A percentile compares a stretch with the other conserved stretches of the same genome.
These are phyloP conservation scores for Fusarium sp. DNA, from an alignment of 2,329 filamentous ascomycete genomes.

Conservation along the genomic window DNA sequence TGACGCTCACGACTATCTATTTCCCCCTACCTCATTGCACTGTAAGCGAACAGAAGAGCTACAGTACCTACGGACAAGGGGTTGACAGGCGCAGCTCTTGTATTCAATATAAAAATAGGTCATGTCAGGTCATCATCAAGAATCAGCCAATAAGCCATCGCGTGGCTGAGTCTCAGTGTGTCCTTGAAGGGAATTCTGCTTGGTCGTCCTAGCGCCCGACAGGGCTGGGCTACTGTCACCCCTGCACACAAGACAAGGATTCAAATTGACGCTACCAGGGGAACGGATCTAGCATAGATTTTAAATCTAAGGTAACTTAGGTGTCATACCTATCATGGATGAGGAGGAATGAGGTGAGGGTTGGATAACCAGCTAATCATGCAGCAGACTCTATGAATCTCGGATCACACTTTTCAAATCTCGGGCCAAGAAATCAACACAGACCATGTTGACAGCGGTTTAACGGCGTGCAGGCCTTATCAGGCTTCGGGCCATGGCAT, in stretches of 20 bases:
- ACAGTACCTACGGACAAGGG: background rate
- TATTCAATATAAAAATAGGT: slow-evolving; percentile 37
- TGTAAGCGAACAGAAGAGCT: slow-evolving; percentile 5
- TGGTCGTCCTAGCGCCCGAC: slow-evolving; percentile 32
- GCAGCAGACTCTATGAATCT: background rate
- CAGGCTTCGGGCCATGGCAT: slow-evolving; percentile 12
- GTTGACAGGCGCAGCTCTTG: slow-evolving; percentile 26
- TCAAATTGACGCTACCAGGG: slow-evolving; percentile 31
- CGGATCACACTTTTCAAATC: background rate
- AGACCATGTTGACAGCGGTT: background rate
- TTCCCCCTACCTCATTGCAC: background rate
- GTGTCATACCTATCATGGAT: slow-evolving; percentile 6
- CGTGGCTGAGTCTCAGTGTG: slow-evolving; percentile 31
- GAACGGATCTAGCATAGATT: slow-evolving; percentile 18
- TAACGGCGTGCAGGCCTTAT: slow-evolving; percentile 24
- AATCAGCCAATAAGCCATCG: slow-evolving; percentile 25
- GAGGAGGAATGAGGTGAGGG: background rate
- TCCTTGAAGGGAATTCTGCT: slow-evolving; percentile 10
- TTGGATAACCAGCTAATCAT: background rate
- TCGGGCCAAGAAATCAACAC: slow-evolving; percentile 5
- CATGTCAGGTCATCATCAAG: slow-evolving; percentile 30
- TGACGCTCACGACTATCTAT: slow-evolving; percentile 6
- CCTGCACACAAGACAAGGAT: slow-evolving; percentile 22
- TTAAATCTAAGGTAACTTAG: background rate
- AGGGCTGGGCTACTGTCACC: slow-evolving; percentile 33